A percentile compares a stretch with the other conserved stretches of the same genome.
Conservation (phyloP, 2,329 filamentous ascomycete genomes). For the Aspergillus niger region DNA sequence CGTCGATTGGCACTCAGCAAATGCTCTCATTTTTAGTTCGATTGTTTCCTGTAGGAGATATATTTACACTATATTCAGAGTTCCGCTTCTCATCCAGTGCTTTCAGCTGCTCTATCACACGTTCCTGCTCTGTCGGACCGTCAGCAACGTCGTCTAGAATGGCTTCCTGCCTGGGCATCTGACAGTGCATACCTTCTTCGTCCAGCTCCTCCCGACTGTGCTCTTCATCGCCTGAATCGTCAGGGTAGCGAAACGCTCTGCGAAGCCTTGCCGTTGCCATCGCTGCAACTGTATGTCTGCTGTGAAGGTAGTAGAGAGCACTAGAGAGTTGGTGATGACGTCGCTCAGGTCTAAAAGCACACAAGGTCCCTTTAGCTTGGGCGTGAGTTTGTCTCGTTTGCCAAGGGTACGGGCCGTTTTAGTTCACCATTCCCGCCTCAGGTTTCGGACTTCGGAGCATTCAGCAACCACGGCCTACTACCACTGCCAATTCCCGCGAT, state of each 20-base stretch:
- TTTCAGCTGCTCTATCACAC: constrained; percentile 40
- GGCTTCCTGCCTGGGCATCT: background rate
- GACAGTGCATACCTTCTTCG: constrained; percentile 64
- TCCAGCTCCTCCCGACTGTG: constrained; percentile 67
- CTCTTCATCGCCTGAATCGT: constrained; percentile 57
- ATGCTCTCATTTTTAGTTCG: background rate
- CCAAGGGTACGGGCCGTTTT: background rate
- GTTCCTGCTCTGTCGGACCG: constrained; percentile 42
- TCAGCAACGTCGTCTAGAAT: background rate
- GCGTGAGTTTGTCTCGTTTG: constrained; percentile 32
- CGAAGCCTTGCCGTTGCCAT: constrained; percentile 67
- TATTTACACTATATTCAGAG: constrained; percentile 42
- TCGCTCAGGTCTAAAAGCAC: background rate
- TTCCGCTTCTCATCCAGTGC: constrained; percentile 42
- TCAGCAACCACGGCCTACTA: background rate
- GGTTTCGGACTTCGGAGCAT: background rate
- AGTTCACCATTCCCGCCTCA: background rate
- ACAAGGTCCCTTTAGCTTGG: background rate
- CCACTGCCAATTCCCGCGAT: too few species aligned
- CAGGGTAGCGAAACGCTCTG: constrained; percentile 74
- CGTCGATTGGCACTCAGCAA: background rate
- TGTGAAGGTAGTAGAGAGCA: background rate
- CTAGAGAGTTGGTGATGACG: background rate
- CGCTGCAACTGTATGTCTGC: background rate
- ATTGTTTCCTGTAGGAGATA: constrained; percentile 1